phyloP scores from a whole-genome alignment of 1,284 basidiomycete species.

The Gomphus bonarii region DNA sequence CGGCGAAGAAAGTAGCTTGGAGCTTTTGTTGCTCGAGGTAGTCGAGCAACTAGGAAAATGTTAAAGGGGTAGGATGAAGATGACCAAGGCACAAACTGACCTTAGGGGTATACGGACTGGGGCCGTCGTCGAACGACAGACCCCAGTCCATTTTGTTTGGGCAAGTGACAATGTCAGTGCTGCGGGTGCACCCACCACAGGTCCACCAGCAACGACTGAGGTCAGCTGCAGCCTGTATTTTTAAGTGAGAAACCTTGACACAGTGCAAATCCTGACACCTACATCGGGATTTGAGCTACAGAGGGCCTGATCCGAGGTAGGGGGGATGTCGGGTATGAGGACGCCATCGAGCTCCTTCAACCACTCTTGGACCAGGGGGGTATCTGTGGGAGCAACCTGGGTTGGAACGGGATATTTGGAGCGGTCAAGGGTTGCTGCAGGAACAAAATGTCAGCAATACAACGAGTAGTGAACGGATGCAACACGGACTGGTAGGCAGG shows the following conservation, averaged over 20 bases:
- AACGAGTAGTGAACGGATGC: not conserved
- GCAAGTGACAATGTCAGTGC: constrained; percentile 63
- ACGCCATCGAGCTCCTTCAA: constrained; percentile 65
- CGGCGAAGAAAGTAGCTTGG: constrained; percentile 83
- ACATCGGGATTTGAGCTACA: constrained; percentile 44
- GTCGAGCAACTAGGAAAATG: constrained; percentile 39
- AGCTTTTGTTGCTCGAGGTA: constrained; percentile 60
- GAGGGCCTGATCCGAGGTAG: constrained; percentile 51
- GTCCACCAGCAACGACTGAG: constrained; percentile 73
- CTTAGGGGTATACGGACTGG: constrained; percentile 58
- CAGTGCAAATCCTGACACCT: not conserved
- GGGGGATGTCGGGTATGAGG: constrained; percentile 53
- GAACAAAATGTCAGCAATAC: not conserved
- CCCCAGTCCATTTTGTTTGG: constrained; percentile 77
- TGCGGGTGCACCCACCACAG: constrained; percentile 74
- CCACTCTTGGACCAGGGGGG: constrained; percentile 62
- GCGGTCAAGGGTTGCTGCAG: constrained; percentile 37
- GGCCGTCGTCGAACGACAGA: constrained; percentile 79
- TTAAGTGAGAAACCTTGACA: not conserved
- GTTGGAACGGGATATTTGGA: constrained; percentile 63
- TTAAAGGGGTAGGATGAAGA: constrained; percentile 12
- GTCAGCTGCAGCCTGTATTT: constrained; percentile 38
- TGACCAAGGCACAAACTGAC: constrained; percentile 10
- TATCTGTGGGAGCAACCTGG: constrained; percentile 52
- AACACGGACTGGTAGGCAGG: constrained; percentile 49